A percentile compares a stretch with the other conserved stretches of the same genome.
Conservation (phyloP, 768 basidiomycete genomes). For the Mycena chlorophos region DNA sequence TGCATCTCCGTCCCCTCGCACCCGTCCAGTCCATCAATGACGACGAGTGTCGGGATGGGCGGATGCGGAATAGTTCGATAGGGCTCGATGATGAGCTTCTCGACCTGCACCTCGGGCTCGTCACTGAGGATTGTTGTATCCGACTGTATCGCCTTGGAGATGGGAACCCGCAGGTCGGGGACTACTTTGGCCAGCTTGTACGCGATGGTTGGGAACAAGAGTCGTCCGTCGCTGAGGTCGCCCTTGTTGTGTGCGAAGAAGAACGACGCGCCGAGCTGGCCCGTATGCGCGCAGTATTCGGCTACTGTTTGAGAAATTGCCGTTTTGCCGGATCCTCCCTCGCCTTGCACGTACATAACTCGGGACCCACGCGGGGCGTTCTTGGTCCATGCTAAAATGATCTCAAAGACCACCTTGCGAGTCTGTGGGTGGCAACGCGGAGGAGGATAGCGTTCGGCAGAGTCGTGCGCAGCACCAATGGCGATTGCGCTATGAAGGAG, state of each 20-base stretch:
- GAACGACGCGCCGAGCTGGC: conserved; percentile 22
- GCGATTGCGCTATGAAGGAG: conserved; percentile 21
- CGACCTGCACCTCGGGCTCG: conserved; percentile 31
- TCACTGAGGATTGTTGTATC: conserved; percentile 29
- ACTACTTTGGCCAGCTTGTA: conserved; percentile 21
- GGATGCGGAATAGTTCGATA: conserved; percentile 15
- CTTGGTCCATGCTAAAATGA: conserved; percentile 18
- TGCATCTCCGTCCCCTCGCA: conserved; percentile 29
- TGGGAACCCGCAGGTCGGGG: conserved; percentile 24
- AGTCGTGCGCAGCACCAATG: conserved; percentile 22
- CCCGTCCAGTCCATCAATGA: conserved; percentile 24
- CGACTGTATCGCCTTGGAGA: conserved; percentile 25
- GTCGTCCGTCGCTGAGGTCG: conserved; percentile 12
- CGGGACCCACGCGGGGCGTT: conserved; percentile 9
- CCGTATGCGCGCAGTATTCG: conserved; percentile 20
- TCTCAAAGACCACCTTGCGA: conserved; percentile 18
- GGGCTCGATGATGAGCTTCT: conserved; percentile 27
- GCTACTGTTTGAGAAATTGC: conserved; percentile 18
- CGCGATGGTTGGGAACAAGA: conserved; percentile 19
- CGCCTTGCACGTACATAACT: conserved; percentile 22
- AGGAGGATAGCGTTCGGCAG: conserved; percentile 19
- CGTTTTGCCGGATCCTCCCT: conserved; percentile 12
- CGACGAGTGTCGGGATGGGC: conserved; percentile 15
- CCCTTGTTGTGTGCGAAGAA: conserved; percentile 20
- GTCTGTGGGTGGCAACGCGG: conserved; percentile 24